Conservation (phyloP, 208 protist species). For the Trypanosoma caninum region DNA sequence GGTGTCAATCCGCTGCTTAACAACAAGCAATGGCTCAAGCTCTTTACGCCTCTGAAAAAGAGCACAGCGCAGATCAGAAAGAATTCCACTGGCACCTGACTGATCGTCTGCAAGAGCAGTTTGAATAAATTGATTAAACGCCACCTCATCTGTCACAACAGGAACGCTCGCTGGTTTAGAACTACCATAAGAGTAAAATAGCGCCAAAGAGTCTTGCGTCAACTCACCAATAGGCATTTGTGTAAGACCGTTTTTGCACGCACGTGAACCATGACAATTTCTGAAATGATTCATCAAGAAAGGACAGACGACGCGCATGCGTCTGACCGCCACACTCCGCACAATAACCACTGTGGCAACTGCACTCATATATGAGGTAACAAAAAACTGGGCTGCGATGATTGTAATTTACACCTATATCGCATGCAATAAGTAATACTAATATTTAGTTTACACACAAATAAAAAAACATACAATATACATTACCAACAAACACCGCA, state of each 20-base stretch:
- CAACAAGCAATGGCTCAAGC: slow-evolving; percentile 21
- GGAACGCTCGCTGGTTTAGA: neutral
- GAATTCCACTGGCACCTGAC: slow-evolving; percentile 12
- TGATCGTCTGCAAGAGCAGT: slow-evolving; percentile 2
- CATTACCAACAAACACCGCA: too few relatives aligned
- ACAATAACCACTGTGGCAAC: neutral
- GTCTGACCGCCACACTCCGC: neutral
- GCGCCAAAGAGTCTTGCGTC: neutral
- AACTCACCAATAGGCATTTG: neutral
- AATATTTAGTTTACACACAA: too few relatives aligned
- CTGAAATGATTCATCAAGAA: neutral
- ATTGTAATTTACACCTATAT: too few relatives aligned
- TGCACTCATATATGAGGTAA: neutral
- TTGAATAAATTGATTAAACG: slow-evolving; percentile 10
- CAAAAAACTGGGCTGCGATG: too few relatives aligned
- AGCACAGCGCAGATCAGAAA: slow-evolving; percentile 29
- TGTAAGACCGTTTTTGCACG: neutral
- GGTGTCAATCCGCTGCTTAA: slow-evolving; percentile 41
- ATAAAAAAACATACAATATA: too few relatives aligned
- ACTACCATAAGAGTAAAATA: slow-evolving; percentile 4
- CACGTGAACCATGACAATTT: neutral
- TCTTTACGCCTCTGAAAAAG: slow-evolving; percentile 25
- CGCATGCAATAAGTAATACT: neutral
- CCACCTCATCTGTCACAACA: slow-evolving; percentile 5
- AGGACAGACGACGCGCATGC: neutral